phyloP scores from a whole-genome alignment of 805 yeast species.

The Saccharomycopsis selenospora region DNA sequence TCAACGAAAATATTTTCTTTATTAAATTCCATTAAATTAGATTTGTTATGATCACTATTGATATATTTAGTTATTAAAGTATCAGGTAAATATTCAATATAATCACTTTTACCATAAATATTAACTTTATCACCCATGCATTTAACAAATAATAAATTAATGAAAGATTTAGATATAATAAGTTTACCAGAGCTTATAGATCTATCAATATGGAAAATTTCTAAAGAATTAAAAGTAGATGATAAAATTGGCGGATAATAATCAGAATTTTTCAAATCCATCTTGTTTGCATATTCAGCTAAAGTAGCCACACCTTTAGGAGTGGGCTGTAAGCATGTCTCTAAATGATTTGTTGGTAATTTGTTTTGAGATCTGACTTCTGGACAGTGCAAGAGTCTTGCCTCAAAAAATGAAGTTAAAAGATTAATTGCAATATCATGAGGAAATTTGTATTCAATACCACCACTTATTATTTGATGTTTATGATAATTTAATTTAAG shows the following conservation, averaged over 20 bases:
- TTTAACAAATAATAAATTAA: slow-evolving; percentile 53
- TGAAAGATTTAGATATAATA: slow-evolving; percentile 53
- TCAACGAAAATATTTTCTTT: not conserved
- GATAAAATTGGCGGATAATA: slow-evolving; percentile 40
- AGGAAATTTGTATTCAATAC: slow-evolving; percentile 52
- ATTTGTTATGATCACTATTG: not conserved
- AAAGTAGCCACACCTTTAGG: slow-evolving; percentile 81
- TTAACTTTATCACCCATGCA: slow-evolving; percentile 65
- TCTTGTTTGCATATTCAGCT: slow-evolving; percentile 47
- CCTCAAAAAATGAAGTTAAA: slow-evolving; percentile 46
- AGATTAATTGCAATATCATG: slow-evolving; percentile 43
- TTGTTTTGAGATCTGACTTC: slow-evolving; percentile 56
- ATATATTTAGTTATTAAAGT: not conserved
- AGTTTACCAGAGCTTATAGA: slow-evolving; percentile 49
- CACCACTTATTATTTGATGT: slow-evolving; percentile 39
- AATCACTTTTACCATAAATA: slow-evolving; percentile 54
- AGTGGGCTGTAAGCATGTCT: slow-evolving; percentile 65
- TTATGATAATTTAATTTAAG: too few species aligned
- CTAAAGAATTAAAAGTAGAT: slow-evolving; percentile 64
- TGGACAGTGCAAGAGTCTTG: slow-evolving; percentile 67
- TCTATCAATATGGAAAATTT: slow-evolving; percentile 61
- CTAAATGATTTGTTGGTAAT: slow-evolving; percentile 30
- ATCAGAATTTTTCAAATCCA: slow-evolving; percentile 39
- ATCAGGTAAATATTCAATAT: slow-evolving; percentile 41
- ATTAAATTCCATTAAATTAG: too few species aligned